phyloP scores from a whole-genome alignment of 2,329 filamentous ascomycete genomes.

The Madurella mycetomatis region DNA sequence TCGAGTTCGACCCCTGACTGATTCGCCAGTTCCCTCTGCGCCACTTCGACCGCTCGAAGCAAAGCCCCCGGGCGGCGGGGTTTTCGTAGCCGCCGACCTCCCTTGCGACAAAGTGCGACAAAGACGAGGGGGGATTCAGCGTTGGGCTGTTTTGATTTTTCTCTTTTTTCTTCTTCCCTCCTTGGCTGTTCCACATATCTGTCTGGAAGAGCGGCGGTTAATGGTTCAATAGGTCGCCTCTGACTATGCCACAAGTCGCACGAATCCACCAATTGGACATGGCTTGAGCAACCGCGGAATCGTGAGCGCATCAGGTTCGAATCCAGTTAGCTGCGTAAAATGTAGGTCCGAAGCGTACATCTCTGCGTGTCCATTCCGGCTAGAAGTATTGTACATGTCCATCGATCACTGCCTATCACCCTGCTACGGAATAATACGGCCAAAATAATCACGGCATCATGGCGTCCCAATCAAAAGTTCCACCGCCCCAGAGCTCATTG shows the following conservation, averaged over 20 bases:
- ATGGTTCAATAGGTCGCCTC: not conserved
- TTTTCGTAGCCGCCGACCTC: too few species aligned
- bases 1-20: too few species aligned
- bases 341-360: not conserved
- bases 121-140: too few species aligned
- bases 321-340: not conserved
- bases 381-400: not conserved
- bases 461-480: conserved; percentile 25
- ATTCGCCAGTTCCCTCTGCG: too few species aligned
- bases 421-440: not conserved
- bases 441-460: conserved; percentile 15
- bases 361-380: not conserved
- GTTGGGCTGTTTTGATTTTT: not conserved
- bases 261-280: not conserved
- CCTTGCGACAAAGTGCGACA: too few species aligned
- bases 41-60: too few species aligned
- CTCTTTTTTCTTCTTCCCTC: not conserved
- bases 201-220: not conserved
- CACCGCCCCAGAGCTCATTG: conserved; percentile 52
- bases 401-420: not conserved
- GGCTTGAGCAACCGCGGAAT: too few species aligned
- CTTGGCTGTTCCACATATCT: not conserved
- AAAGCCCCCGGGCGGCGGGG: too few species aligned
- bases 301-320: too few species aligned
- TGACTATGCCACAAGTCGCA: not conserved